Conservation (phyloP, 2,329 filamentous ascomycete species). For the Tympanopsis confertula region DNA sequence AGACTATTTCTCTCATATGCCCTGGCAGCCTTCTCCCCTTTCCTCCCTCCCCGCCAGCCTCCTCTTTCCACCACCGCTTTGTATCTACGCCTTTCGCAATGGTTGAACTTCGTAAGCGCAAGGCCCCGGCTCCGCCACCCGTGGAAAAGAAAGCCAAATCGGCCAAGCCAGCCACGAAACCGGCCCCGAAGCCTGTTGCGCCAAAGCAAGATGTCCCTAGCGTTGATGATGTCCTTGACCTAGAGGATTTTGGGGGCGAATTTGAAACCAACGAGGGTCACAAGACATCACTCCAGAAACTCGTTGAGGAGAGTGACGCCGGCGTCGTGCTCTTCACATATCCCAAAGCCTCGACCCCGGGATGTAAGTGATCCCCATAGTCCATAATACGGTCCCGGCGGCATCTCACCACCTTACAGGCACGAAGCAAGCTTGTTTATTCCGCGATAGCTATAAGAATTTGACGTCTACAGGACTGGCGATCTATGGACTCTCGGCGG, state of each 20-base stretch:
- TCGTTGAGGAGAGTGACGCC: constrained; percentile 71
- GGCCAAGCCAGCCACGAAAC: not conserved
- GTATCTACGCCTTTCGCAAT: not conserved
- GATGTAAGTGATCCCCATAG: constrained; percentile 56
- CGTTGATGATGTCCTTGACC: constrained; percentile 41
- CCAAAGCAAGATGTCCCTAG: constrained; percentile 16
- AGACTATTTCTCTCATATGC: too few species aligned
- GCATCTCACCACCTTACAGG: constrained; percentile 49
- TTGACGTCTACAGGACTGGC: constrained; percentile 69
- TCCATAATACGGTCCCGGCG: not conserved
- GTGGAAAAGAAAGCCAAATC: not conserved
- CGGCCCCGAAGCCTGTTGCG: too few species aligned
- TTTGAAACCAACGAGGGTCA: constrained; percentile 76
- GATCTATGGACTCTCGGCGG: constrained; percentile 82
- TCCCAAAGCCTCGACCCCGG: constrained; percentile 84
- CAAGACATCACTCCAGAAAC: constrained; percentile 66
- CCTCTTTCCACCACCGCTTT: not conserved
- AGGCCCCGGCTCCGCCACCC: not conserved
- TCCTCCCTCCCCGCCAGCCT: too few species aligned
- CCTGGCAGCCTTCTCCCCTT: too few species aligned
- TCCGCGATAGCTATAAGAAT: constrained; percentile 72
- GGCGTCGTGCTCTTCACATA: constrained; percentile 93
- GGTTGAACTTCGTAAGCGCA: not conserved
- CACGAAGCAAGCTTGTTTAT: constrained; percentile 85
- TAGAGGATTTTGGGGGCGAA: constrained; percentile 55